Evolutionary conservation across 495 filamentous ascomycete genomes (phyloP).

Genomic region (Neurospora sp.): DNA sequence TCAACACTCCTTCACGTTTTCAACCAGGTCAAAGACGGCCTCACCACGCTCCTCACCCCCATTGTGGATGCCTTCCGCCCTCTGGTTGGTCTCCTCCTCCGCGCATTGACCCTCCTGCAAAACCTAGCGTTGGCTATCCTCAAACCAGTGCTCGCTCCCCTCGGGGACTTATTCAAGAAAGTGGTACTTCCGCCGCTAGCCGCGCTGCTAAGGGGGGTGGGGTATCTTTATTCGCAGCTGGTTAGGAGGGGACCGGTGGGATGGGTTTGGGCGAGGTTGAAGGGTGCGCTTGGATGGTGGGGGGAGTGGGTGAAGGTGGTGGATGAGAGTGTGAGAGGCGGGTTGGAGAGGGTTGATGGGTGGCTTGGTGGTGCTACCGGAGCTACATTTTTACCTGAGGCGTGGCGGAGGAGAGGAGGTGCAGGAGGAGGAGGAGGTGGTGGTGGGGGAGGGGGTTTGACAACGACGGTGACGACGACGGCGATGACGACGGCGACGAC

Average conservation of each 20-base stretch:
- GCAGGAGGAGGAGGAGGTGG: neutral
- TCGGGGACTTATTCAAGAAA: neutral
- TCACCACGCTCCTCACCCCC: neutral
- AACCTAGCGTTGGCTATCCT: neutral
- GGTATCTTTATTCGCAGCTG: no score
- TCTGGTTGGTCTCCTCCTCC: neutral
- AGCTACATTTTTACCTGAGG: neutral
- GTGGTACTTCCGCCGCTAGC: neutral
- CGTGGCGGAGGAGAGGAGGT: neutral
- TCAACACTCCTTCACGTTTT: neutral
- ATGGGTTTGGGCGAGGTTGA: neutral
- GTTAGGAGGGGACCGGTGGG: neutral
- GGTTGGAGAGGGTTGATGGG: neutral
- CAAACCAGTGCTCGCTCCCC: neutral
- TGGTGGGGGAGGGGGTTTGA: neutral
- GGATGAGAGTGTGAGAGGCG: neutral
- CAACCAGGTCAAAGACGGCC: neutral
- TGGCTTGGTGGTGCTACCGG: neutral
- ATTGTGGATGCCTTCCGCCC: neutral
- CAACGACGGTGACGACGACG: neutral
- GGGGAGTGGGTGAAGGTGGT: neutral
- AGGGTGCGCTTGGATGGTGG: neutral
- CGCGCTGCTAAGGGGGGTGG: neutral
- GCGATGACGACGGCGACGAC: no score
- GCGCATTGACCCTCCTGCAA: neutral